Base-by-base conservation (phyloP, 352 stramenopile species). In the Pythium sp. region DNA sequence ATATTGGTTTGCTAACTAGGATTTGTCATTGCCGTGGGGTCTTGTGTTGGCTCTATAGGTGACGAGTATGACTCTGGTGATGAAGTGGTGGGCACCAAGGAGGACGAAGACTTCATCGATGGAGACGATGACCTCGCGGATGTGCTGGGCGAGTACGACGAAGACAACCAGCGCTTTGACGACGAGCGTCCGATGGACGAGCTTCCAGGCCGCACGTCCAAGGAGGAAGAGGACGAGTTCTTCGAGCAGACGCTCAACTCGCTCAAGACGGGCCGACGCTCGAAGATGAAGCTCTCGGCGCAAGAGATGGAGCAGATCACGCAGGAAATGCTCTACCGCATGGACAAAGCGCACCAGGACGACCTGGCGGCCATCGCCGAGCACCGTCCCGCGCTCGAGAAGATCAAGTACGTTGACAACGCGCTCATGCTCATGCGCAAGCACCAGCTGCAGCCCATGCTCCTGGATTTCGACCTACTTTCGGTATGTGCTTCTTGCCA, bases 41-140 rank as follows among this genome's bases (percentile, higher is more conserved):
- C 58, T 2, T 22, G 3, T 34, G 1, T 57, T 58, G 26, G 9
- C 2, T 51, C 5, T 30, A 3, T 66, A 81, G 77, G 79, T 0
- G 89, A 96, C 34, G 89, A 93, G 57, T 96, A 96, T 71, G 89
- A 96, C 59, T 96, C 89, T 4, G 89, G 87, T 2, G 89, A 94
- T 2, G 89, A 96, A 61, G 82, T 74, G 1, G 75, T 80, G n/a
- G 75, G 69, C 49, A 90, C 74, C 12, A 93, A 92, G 60, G 89
- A 94, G 0, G 89, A 96, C 71, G 82, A 96, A 5, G 89, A 91
- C 51, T 96, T 96, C 68, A 96, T 96, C 69, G 89, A 94, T 68
- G 47, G 82, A n/a, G 89, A 96, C 30, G 89, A 96, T 69, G 88
- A 96, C 64, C 77, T 96, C 32, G 88, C 74, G 1, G 86, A 93